Conservation (phyloP, 139 green algal genomes). For the Gonium pectorale region DNA sequence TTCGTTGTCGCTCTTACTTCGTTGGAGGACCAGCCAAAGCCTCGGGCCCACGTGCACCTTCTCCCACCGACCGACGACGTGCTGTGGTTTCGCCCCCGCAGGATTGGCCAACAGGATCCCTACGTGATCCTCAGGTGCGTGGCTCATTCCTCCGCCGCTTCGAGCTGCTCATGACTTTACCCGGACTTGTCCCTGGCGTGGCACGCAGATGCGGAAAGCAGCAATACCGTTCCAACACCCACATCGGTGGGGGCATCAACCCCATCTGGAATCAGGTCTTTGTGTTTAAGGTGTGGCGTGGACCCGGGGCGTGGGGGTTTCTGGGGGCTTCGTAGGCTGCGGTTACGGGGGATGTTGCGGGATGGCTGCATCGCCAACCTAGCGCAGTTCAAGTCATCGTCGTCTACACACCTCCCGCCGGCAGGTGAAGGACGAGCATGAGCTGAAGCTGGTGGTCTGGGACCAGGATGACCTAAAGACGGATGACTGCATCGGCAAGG, state of each 20-base stretch:
- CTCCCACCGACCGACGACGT: too few species aligned
- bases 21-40: too few species aligned
- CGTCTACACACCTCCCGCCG: too few species aligned
- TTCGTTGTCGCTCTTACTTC: too few species aligned
- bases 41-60: too few species aligned
- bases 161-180: not conserved
- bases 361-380: too few species aligned
- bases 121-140: constrained; percentile 10
- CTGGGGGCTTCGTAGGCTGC: too few species aligned
- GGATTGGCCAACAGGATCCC: constrained; percentile 29
- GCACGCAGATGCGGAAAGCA: not conserved
- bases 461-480: constrained; percentile 7
- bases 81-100: too few species aligned
- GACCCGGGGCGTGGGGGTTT: too few species aligned
- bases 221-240: not conserved
- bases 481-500: constrained; percentile 31
- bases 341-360: too few species aligned
- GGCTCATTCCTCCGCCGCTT: too few species aligned
- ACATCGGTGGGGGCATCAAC: not conserved
- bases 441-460: not conserved
- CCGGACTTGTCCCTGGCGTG: not conserved
- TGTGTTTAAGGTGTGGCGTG: constrained; percentile 12
- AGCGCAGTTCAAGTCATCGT: too few species aligned
- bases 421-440: constrained; percentile 28
- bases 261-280: constrained; percentile 25